Percentiles rank a stretch among this genome's conserved stretches.
phyloP scores from a whole-genome alignment of 2,329 filamentous ascomycete species.

The Orbilia blumenaviensis region DNA sequence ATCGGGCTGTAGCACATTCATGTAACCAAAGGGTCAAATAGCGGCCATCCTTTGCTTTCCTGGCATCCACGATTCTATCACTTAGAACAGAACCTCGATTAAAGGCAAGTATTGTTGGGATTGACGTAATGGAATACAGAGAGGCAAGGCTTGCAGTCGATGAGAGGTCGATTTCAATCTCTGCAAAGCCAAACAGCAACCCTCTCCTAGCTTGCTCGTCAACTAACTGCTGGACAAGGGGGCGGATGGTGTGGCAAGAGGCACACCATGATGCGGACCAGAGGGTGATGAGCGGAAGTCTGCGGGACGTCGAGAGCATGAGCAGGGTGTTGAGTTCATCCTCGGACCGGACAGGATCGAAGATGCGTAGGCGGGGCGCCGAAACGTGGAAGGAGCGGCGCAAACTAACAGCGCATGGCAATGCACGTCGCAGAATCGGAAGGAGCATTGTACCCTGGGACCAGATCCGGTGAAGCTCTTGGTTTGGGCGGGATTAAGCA shows the following conservation, averaged over 20 bases:
- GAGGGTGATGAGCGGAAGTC: constrained; percentile 9
- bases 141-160: not conserved
- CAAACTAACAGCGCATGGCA: not conserved
- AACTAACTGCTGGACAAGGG: not conserved
- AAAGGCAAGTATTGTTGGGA: constrained; percentile 1
- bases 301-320: constrained; percentile 2
- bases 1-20: not conserved
- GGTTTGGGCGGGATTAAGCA: not conserved
- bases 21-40: not conserved
- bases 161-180: not conserved
- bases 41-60: not conserved
- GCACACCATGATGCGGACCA: constrained; percentile 15
- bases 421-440: not conserved
- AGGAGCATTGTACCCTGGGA: not conserved
- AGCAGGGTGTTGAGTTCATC: not conserved
- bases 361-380: not conserved
- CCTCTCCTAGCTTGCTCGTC: not conserved
- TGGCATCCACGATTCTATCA: not conserved
- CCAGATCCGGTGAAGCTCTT: not conserved
- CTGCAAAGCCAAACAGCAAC: not conserved
- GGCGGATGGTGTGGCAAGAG: not conserved
- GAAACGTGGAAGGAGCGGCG: not conserved
- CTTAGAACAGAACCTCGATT: not conserved
- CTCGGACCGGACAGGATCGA: constrained; percentile 7
- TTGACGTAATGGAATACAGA: not conserved